Evolutionary conservation across 352 stramenopile genomes (phyloP), one percentile per base, ranked within the genome.

Genomic region (Phytopythium oedochilum): DNA sequence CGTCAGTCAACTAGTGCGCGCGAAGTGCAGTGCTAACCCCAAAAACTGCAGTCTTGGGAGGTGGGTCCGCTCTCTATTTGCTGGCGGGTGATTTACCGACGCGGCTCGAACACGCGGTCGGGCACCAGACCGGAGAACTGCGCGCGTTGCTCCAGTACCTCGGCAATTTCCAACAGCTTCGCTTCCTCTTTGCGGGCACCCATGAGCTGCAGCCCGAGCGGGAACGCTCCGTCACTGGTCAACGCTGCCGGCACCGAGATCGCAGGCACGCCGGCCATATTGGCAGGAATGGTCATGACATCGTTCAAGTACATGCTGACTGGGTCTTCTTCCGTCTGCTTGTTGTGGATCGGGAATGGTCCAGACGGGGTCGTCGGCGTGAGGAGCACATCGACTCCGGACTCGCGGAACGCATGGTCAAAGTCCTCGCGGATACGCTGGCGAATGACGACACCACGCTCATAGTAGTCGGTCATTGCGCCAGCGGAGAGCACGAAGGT

Each of bases 261-360:
- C 7, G 89, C 73, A 23, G 91, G 91, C 2, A 97, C 48, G 8
- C 90, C 86, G 0, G 90, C 90, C 51, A 97, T 75, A 55, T 88
- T 97, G 3, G 85, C 82, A 10, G 89, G 86, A 23, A 97, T 88
- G 3, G 90, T 98, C 73, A 97, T 95, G 23, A 97, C 84, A 56
- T 98, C 92, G 61, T 96, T 97, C 42, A 96, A 61, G 56, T 96
- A 97, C 79, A 93, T 91, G 10, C 61, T 71, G 14, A 96, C 75
- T 0, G 84, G 86, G 43, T 96, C 85, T 23, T 81, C 77, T 46
- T 78, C 72, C 12, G 64, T 56, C 47, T 81, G 72, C 26, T 78
- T 74, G 61, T 74, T 77, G 38, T 81, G 59, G 7, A 93, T 43
- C 18, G 66, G 59, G 53, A 96, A 96, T 3, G 89, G 85, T 7